Conservation (phyloP, 345 rosid genomes). For the Raphanus raphanistrum region DNA sequence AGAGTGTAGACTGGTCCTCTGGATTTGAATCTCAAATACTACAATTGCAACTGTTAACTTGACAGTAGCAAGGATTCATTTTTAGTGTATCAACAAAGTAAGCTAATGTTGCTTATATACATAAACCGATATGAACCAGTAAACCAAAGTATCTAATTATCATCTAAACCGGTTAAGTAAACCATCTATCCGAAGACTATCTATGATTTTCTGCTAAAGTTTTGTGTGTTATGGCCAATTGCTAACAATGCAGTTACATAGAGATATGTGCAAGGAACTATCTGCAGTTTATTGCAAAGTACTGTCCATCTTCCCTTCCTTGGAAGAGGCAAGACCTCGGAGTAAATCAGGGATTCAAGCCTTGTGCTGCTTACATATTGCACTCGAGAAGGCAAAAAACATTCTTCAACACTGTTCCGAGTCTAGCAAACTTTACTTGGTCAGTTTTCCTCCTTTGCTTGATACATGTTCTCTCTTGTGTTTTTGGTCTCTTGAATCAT, state of each 20-base stretch:
- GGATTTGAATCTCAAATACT: too few relatives aligned
- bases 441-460: constrained; percentile 25
- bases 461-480: neutral
- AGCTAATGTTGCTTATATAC: too few relatives aligned
- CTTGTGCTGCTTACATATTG: constrained; percentile 84
- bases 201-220: neutral
- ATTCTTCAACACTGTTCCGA: constrained; percentile 87
- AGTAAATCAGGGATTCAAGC: constrained; percentile 98
- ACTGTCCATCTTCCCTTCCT: constrained; percentile 70
- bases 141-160: too few relatives aligned
- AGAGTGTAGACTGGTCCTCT: too few relatives aligned
- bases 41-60: too few relatives aligned
- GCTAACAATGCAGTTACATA: constrained; percentile 65
- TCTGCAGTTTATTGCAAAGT: constrained; percentile 73
- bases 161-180: too few relatives aligned
- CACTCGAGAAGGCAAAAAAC: constrained; percentile 83
- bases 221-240: neutral
- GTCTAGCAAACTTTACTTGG: constrained; percentile 93
- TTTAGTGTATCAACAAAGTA: too few relatives aligned
- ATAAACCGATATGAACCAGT: too few relatives aligned
- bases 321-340: constrained; percentile 94
- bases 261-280: constrained; percentile 80
- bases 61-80: too few relatives aligned
- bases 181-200: too few relatives aligned
- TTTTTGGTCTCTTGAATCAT: neutral